phyloP scores from a whole-genome alignment of 2,329 filamentous ascomycete genomes.

The Thelonectria blattea region DNA sequence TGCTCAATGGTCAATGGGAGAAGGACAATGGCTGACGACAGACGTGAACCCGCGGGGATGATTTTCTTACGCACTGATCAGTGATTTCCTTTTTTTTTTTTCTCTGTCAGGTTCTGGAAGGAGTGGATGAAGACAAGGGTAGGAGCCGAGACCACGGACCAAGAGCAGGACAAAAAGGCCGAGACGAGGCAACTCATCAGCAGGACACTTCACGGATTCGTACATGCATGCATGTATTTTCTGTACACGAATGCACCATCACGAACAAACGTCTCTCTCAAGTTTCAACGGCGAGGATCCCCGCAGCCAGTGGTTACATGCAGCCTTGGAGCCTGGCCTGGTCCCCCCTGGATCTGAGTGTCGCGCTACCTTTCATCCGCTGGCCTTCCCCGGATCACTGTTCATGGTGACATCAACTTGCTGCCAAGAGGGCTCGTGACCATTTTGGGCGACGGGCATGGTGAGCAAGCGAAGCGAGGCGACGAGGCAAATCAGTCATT shows the following conservation, averaged over 20 bases:
- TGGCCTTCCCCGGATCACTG: slow-evolving; percentile 24
- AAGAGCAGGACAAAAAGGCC: background rate
- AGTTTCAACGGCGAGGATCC: too few relatives aligned
- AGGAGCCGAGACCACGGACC: background rate
- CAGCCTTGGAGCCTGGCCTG: slow-evolving; percentile 9
- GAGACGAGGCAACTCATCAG: too few relatives aligned
- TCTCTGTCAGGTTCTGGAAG: background rate
- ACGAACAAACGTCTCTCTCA: too few relatives aligned
- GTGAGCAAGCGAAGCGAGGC: background rate
- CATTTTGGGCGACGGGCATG: slow-evolving; percentile 1
- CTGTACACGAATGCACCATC: too few relatives aligned
- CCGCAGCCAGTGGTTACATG: slow-evolving; percentile 14
- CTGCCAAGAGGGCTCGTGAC: slow-evolving; percentile 32
- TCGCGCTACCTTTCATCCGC: slow-evolving; percentile 4
- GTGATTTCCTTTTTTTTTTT: background rate
- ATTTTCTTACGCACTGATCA: background rate
- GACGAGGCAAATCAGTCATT: background rate
- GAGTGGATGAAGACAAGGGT: background rate
- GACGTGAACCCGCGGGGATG: slow-evolving; percentile 1
- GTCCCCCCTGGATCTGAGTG: slow-evolving; percentile 1
- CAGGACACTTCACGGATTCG: too few relatives aligned
- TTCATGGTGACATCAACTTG: slow-evolving; percentile 27
- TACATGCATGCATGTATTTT: too few relatives aligned
- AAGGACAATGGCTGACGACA: background rate
- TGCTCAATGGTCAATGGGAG: background rate